Base-by-base conservation (phyloP, 257 asterid species). In the Solanum virginianum region DNA sequence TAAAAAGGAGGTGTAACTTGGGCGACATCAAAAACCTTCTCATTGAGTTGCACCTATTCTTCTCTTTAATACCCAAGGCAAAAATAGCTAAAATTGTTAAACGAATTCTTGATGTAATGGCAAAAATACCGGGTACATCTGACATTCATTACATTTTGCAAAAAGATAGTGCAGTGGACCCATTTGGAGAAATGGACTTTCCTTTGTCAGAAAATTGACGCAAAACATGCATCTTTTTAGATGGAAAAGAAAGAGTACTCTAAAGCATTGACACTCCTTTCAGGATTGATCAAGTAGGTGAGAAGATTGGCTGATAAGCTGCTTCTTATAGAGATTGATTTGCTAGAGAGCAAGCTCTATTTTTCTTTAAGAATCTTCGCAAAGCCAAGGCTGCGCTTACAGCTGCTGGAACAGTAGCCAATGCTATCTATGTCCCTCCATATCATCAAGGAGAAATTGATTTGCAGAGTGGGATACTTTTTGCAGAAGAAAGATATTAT, bases 391-490 rank as follows among this genome's bases (percentile, higher is more conserved):
- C 88, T 53, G 88, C 92, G 8, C 88, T 90, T 56, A 88, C 88
- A 24, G 92, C 89, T 79, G 88, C 90, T 24, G 80, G 90, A 80
- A 87, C 89, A 47, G 91, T 89, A 16, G 92, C 89, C 22, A 86
- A 88, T 72, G 89, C 89, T 56, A 86, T 90, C 49, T 90, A 88
- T 80, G 88, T 88, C 49, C 90, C 90, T 83, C 90, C 92, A 47
- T 87, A 85, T 17, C 89, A 88, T 86, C 90, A 90, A 80, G 92
- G 92, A 43, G 84, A 84, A 1, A 88, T 90, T 11, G 92, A 90
- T 87, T 81, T 88, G 87, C 92, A 90, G 87, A 90, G 92, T 41
- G 90, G 92, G 39, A 90, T 90, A 75, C 92, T 90, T 80, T 89
- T 88, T 74, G 90, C 90, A 8, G 90, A 90, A 72, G 92, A 90